Conservation (phyloP, 2,329 filamentous ascomycete species). For the Aspergillus spinulosporus region DNA sequence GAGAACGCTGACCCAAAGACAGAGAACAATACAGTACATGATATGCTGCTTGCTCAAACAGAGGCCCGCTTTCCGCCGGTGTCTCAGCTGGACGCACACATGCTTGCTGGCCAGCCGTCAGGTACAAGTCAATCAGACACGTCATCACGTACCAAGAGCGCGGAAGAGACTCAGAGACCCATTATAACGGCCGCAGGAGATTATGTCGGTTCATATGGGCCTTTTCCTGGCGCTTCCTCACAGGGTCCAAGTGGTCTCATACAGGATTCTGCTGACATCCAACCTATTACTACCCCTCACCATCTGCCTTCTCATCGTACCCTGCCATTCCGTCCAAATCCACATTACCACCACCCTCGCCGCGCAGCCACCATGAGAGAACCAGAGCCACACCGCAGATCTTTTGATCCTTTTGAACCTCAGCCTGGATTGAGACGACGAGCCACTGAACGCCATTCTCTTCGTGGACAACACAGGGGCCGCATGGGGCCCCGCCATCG, state of each 20-base stretch:
- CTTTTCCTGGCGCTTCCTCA: conserved; percentile 17
- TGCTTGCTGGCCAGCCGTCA: conserved; percentile 24
- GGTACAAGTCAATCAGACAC: conserved; percentile 3
- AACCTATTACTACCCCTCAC: neutral
- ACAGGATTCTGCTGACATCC: neutral
- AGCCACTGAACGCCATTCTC: conserved; percentile 29
- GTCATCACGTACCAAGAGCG: neutral
- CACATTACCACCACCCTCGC: conserved; percentile 2
- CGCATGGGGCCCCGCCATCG: neutral
- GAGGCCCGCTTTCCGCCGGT: conserved; percentile 39
- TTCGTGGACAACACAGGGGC: conserved; percentile 14
- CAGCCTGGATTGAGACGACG: conserved; percentile 27
- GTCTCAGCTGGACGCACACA: conserved; percentile 40
- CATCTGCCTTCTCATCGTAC: neutral
- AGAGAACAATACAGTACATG: conserved; percentile 10
- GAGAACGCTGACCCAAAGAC: neutral
- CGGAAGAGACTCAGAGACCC: neutral
- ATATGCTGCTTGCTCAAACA: conserved; percentile 25
- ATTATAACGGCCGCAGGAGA: neutral
- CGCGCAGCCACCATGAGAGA: conserved; percentile 12
- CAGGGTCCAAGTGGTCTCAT: conserved; percentile 12
- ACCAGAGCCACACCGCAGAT: conserved; percentile 5
- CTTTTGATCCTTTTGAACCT: conserved; percentile 21
- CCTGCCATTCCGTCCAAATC: neutral
- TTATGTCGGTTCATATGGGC: neutral